Evolutionary conservation across 441 rosid genomes (phyloP).

Genomic region (Euphorbia celastroides): DNA sequence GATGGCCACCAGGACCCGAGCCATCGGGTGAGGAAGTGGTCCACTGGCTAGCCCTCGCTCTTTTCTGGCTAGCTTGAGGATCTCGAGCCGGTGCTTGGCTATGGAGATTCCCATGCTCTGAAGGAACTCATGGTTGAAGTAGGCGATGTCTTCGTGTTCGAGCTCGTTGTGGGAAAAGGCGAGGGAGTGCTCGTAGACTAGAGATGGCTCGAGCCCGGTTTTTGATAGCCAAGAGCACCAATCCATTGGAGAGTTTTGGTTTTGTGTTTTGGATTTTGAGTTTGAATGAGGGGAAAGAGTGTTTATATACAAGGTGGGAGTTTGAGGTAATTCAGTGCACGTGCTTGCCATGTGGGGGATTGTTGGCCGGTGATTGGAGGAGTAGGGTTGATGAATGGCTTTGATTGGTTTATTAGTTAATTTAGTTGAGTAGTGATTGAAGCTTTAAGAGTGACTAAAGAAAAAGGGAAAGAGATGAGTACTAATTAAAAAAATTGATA

Average conservation of each 20-base stretch:
- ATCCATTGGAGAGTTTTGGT: constrained; percentile 33
- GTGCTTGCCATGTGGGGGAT: background rate
- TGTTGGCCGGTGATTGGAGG: background rate
- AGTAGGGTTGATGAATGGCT: background rate
- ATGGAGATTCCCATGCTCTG: constrained; percentile 93
- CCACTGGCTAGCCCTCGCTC: constrained; percentile 16
- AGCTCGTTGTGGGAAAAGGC: constrained; percentile 78
- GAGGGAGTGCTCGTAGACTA: constrained; percentile 69
- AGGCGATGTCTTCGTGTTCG: constrained; percentile 57
- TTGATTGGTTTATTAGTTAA: constrained; percentile 10
- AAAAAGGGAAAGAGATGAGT: constrained; percentile 22
- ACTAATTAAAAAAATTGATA: background rate
- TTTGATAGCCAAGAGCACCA: constrained; percentile 90
- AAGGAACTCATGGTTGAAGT: constrained; percentile 86
- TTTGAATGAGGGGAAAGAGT: background rate
- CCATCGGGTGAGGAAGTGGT: constrained; percentile 36
- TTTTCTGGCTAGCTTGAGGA: constrained; percentile 69
- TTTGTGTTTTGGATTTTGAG: constrained; percentile 9
- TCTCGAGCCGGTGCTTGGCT: constrained; percentile 92
- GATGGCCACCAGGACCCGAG: constrained; percentile 49
- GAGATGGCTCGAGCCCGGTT: constrained; percentile 65
- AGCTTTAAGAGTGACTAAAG: constrained; percentile 40
- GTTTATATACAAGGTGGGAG: background rate
- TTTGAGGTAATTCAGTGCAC: background rate
- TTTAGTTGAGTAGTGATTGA: constrained; percentile 33